Evolutionary conservation across 495 filamentous ascomycete genomes (phyloP), one percentile per base, ranked within the genome.

Genomic region (Copromyces sp.): DNA sequence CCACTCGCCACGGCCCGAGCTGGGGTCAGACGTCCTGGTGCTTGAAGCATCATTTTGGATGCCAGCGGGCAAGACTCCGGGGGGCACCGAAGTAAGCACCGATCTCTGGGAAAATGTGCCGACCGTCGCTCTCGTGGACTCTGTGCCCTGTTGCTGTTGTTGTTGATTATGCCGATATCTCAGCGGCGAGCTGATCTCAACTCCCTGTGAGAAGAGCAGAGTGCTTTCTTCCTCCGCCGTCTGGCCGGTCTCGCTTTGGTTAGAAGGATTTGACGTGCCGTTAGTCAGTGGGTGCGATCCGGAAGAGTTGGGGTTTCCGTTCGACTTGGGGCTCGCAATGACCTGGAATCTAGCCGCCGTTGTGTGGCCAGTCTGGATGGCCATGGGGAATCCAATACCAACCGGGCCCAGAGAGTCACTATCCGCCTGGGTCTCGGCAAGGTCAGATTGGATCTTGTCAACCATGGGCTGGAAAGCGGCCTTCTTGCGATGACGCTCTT

Each of bases 41-140:
- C 93, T 95, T 9, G 94, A 97, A 4, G 94, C 94, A 76, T 94
- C 91, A 75, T 97, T 97, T 38, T 87, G 81, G 73, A 95, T 89
- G 61, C 93, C 91, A 4, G 86, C 89, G 4, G 92, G 89, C 69
- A 94, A 90, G 40, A 94, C 91, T 16, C 91, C 92, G 9, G 89
- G 88, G 11, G 91, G 89, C 79, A 97, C 86, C 32, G 91, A 87
- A 4, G 92, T 94, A 69, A 94, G 85, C 0, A 87, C 89, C 9
- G 90, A 92, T 47, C 86, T 84, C 80, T 97, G 94, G 5, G 93
- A 89, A 61, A 83, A 83, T 9, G 83, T 86, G 3, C 83, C 84
- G 2, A 78, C 71, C 0, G 79, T 83, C 6, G 80, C 82, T 70
- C 78, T 80, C 12, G 69, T 79, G 16, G 73, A 82, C 53, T 79